A percentile compares a stretch with the other conserved stretches of the same genome.
phyloP scores from a whole-genome alignment of 2,329 filamentous ascomycete genomes.

The Biscogniauxia sp. region DNA sequence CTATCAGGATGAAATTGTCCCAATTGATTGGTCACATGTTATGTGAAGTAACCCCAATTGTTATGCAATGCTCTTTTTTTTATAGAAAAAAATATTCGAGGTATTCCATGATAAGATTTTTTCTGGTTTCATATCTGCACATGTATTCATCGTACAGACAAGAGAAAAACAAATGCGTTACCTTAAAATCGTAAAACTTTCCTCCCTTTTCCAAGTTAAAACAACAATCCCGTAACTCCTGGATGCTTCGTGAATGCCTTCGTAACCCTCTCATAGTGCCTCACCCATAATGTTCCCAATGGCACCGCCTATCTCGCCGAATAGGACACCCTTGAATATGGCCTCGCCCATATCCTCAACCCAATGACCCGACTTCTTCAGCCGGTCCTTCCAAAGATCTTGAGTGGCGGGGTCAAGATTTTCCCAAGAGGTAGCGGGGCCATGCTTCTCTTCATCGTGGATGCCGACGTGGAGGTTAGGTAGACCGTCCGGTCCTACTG shows the following conservation, averaged over 20 bases:
- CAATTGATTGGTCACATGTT: background rate
- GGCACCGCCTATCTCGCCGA: slow-evolving; percentile 66
- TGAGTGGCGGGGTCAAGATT: slow-evolving; percentile 63
- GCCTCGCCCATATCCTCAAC: slow-evolving; percentile 73
- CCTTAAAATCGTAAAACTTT: too few relatives aligned
- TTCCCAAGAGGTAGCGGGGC: slow-evolving; percentile 65
- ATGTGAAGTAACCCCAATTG: background rate
- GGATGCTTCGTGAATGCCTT: background rate
- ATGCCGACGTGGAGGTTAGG: slow-evolving; percentile 40
- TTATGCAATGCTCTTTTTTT: background rate
- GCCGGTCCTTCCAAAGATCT: slow-evolving; percentile 65
- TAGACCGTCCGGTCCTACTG: slow-evolving; percentile 22
- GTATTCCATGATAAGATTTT: background rate
- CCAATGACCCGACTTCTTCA: slow-evolving; percentile 74
- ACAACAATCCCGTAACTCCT: background rate
- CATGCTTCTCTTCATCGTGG: slow-evolving; percentile 47
- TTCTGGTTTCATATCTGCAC: background rate
- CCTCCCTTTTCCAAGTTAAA: background rate
- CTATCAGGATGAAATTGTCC: background rate
- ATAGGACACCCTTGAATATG: slow-evolving; percentile 74
- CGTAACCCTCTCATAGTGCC: slow-evolving; percentile 28
- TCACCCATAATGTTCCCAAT: slow-evolving; percentile 53
- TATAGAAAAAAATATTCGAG: too few relatives aligned
- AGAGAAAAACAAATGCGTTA: background rate
- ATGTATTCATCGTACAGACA: slow-evolving; percentile 1